Conservation (phyloP, 305 asterid genomes). For the Fraxinus paxiana region DNA sequence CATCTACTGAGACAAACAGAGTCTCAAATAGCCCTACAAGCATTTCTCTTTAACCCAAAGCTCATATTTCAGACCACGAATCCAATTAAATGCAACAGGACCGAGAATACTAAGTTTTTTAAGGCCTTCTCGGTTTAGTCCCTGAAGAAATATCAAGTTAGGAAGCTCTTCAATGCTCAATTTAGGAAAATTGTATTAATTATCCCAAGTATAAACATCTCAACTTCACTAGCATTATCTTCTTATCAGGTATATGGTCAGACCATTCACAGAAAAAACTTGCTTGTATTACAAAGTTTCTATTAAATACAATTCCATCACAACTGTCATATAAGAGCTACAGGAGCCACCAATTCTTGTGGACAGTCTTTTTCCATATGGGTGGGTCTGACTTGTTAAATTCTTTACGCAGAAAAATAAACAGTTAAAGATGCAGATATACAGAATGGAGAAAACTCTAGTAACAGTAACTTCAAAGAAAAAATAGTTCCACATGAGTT, state of each 20-base stretch:
- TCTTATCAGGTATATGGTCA: constrained; percentile 32
- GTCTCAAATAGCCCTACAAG: constrained; percentile 33
- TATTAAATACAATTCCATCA: constrained; percentile 33
- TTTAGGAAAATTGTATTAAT: neutral
- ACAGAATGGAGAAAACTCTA: constrained; percentile 34
- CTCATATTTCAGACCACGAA: constrained; percentile 41
- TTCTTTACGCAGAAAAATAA: constrained; percentile 26
- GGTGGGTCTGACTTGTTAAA: constrained; percentile 32
- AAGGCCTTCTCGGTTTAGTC: neutral
- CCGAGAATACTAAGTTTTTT: neutral
- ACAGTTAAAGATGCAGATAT: constrained; percentile 11
- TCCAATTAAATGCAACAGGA: constrained; percentile 21
- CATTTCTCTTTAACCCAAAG: constrained; percentile 49
- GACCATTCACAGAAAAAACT: constrained; percentile 29
- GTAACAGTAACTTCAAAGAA: constrained; percentile 27
- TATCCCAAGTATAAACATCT: constrained; percentile 10
- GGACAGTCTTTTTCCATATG: constrained; percentile 48
- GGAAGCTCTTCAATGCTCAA: constrained; percentile 8
- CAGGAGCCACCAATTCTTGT: constrained; percentile 74
- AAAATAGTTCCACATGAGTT: constrained; percentile 2
- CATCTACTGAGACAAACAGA: constrained; percentile 39
- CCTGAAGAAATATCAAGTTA: constrained; percentile 7
- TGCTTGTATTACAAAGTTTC: constrained; percentile 26
- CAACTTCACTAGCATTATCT: constrained; percentile 35
- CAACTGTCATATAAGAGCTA: constrained; percentile 28